Conservation (phyloP, 2,329 filamentous ascomycete genomes). For the Fusarium sp. region DNA sequence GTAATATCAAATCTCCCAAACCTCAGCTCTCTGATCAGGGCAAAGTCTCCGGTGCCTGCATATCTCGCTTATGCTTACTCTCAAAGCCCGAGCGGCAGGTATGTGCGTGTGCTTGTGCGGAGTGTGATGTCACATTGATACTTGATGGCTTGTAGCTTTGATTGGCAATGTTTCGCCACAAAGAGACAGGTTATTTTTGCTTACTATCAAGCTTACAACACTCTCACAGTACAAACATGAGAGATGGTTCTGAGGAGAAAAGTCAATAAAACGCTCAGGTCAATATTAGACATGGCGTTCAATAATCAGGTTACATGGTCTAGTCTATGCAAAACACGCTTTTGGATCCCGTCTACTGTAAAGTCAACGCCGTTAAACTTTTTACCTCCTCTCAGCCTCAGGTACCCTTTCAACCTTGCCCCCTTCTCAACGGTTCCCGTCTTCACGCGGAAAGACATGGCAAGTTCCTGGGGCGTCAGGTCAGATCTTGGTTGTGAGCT, state of each 20-base stretch:
- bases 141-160: neutral
- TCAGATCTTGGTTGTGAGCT: conserved; percentile 18
- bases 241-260: neutral
- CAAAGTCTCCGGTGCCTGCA: neutral
- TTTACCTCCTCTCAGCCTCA: neutral
- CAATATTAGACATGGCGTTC: conserved; percentile 7
- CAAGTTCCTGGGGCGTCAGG: conserved; percentile 5
- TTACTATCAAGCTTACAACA: neutral
- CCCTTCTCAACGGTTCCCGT: conserved; percentile 1
- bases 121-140: neutral
- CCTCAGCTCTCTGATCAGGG: neutral
- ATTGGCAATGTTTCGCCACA: conserved; percentile 1
- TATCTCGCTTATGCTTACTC: neutral
- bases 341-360: neutral
- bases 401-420: neutral
- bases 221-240: neutral
- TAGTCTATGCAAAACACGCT: neutral
- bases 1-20: neutral
- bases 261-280: neutral
- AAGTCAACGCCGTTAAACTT: neutral
- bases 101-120: neutral
- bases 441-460: conserved; percentile 1
- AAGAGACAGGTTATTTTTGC: neutral
- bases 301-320: conserved; percentile 11
- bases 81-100: neutral